A percentile compares a stretch with the other conserved stretches of the same genome.
Evolutionary conservation across 1,284 basidiomycete species (phyloP).

Genomic region (Ganoderma multipileum): DNA sequence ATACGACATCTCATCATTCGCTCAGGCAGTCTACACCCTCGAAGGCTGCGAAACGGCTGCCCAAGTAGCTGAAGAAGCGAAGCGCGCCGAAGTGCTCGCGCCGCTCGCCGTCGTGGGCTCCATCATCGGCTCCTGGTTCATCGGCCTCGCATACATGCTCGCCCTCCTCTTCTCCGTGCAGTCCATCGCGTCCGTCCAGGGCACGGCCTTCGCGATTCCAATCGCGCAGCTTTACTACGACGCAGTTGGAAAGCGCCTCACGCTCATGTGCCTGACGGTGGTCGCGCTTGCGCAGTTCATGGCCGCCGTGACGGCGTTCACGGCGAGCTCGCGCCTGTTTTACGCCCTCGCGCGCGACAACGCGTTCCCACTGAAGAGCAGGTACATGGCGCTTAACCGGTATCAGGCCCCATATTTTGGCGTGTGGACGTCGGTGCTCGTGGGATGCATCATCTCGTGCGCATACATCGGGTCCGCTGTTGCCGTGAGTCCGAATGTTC

Average conservation of each 20-base stretch:
- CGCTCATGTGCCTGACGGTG: constrained; percentile 59
- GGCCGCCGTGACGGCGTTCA: constrained; percentile 66
- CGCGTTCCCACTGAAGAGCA: constrained; percentile 53
- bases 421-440: constrained; percentile 60
- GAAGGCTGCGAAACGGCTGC: constrained; percentile 71
- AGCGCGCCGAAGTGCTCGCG: constrained; percentile 61
- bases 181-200: constrained; percentile 55
- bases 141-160: constrained; percentile 66
- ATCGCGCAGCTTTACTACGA: constrained; percentile 66
- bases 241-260: constrained; percentile 55
- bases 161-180: constrained; percentile 66
- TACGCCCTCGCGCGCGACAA: constrained; percentile 64
- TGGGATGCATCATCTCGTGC: constrained; percentile 63
- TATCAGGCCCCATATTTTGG: constrained; percentile 63
- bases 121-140: constrained; percentile 66
- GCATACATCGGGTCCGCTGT: constrained; percentile 64
- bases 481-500: constrained; percentile 48
- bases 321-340: constrained; percentile 62
- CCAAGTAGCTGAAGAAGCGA: constrained; percentile 67
- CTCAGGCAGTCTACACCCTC: constrained; percentile 67
- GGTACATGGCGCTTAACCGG: constrained; percentile 58
- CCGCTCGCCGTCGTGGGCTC: constrained; percentile 62
- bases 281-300: constrained; percentile 60
- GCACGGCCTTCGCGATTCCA: constrained; percentile 59
- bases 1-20: background rate